Conservation (phyloP, 2,329 filamentous ascomycete genomes). For the Amphichorda felina region DNA sequence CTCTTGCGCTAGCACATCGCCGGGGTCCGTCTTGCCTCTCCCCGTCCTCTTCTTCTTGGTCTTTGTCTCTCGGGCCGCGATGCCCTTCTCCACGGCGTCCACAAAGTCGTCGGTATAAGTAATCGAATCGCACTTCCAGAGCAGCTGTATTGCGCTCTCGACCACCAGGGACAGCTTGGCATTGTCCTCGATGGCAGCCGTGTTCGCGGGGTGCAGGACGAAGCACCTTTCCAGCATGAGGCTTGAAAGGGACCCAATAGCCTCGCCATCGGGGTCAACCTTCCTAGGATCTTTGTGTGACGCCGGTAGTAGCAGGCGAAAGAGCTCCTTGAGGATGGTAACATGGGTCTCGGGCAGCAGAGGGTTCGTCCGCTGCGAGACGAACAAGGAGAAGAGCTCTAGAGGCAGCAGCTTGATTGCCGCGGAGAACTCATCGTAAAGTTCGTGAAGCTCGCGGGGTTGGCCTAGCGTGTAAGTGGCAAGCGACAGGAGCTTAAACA, state of each 20-base stretch:
- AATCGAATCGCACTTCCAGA: constrained; percentile 24
- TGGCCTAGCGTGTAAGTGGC: constrained; percentile 32
- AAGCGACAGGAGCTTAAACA: constrained; percentile 45
- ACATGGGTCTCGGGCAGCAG: constrained; percentile 26
- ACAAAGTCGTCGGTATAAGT: constrained; percentile 22
- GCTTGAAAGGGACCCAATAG: constrained; percentile 25
- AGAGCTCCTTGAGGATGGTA: constrained; percentile 31
- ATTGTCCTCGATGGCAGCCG: constrained; percentile 51
- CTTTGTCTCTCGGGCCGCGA: constrained; percentile 36
- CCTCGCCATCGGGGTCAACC: constrained; percentile 22
- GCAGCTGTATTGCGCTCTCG: constrained; percentile 49
- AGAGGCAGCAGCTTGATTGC: constrained; percentile 47
- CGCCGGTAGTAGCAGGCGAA: constrained; percentile 29
- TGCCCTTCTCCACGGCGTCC: constrained; percentile 30
- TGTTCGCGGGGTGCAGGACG: constrained; percentile 53
- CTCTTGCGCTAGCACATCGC: constrained; percentile 28
- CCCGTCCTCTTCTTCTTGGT: constrained; percentile 25
- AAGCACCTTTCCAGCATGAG: constrained; percentile 45
- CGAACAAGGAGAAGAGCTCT: constrained; percentile 43
- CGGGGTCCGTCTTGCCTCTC: constrained; percentile 9
- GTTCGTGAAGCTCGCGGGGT: constrained; percentile 30
- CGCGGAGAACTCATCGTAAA: constrained; percentile 48
- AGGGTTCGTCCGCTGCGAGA: constrained; percentile 20
- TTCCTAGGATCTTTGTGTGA: constrained; percentile 27
- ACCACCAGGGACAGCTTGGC: constrained; percentile 59